These are phyloP conservation scores for Penicillium decumbens DNA, from an alignment of 2,329 filamentous ascomycete species.

Conservation along the genomic window DNA sequence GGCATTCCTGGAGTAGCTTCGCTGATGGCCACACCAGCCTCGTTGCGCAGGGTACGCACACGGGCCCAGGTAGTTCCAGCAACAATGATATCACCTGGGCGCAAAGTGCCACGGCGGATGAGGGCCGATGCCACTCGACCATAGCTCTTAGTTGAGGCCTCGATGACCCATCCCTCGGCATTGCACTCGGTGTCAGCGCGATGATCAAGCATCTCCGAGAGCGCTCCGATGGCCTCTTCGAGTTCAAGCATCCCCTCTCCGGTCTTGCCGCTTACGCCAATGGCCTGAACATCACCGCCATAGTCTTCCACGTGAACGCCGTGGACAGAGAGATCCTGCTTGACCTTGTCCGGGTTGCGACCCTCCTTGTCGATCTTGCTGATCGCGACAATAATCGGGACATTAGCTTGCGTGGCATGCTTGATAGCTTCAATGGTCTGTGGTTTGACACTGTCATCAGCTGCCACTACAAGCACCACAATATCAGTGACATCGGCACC, in stretches of 20 bases:
- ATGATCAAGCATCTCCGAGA: conserved; percentile 86
- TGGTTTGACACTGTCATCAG: conserved; percentile 95
- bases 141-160: conserved; percentile 78
- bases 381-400: conserved; percentile 95
- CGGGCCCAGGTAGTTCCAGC: conserved; percentile 85
- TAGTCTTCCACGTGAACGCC: conserved; percentile 91
- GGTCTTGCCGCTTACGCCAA: conserved; percentile 88
- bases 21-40: conserved; percentile 66
- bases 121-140: conserved; percentile 86
- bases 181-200: conserved; percentile 71
- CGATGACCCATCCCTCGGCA: conserved; percentile 90
- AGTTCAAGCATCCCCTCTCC: conserved; percentile 85
- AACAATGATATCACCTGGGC: conserved; percentile 74
- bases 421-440: conserved; percentile 96
- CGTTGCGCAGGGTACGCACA: conserved; percentile 78
- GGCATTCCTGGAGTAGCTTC: conserved; percentile 83
- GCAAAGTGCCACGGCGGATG: conserved; percentile 79
- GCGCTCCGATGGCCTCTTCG: conserved; percentile 80
- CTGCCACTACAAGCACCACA: conserved; percentile 89
- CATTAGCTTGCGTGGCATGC: conserved; percentile 78
- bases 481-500: conserved; percentile 97
- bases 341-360: conserved; percentile 75
- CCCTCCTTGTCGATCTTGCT: conserved; percentile 94
- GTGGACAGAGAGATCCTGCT: conserved; percentile 75
- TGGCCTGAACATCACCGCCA: conserved; percentile 88